Evolutionary conservation across 1,284 basidiomycete species (phyloP), one percentile per base, ranked within the genome.

Genomic region (Pseudozyma flocculosa): DNA sequence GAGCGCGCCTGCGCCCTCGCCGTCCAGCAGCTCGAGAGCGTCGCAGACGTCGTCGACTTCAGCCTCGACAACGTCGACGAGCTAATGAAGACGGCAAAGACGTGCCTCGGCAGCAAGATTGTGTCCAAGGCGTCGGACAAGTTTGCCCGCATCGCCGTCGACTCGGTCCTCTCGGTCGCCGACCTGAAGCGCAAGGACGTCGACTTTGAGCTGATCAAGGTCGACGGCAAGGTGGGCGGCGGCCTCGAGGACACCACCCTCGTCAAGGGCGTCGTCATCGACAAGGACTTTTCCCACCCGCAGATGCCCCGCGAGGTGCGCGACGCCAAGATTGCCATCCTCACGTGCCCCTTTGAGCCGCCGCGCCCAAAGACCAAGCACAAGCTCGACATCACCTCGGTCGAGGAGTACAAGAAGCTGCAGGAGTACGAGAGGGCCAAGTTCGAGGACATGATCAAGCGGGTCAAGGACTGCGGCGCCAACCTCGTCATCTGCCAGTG

Each of bases 141-240:
- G 45, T 89, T 99, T 85, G 93, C 94, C 47, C 95, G 98, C 17
- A 93, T 98, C 72, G 95, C 95, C 30, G 98, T 99, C 92, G 85
- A 94, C 38, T 89, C 95, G 2, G 95, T 99, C 61, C 93, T 89
- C 82, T 94, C 92, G 80, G 88, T 89, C 78, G 98, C 96, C 81
- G 98, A 98, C 81, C 95, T 95, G 9, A 95, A 98, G 71, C 98
- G 98, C 82, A 95, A 95, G 2, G 95, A 98, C 65, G 94, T 99
- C 22, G 88, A 90, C 55, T 98, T 99, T 80, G 94, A 99, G 81
- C 84, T 98, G 62, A 97, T 98, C 85, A 98, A 99, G 26, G 98
- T 98, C 77, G 86, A 98, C n/a, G 84, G 98, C 72, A 99, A 99
- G 81, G 95, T 95, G 10, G 95, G 95, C 55, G 88, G 87, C 80